Percentiles rank a stretch among this genome's conserved stretches.
Conservation (phyloP, 78 protist species). For the Guillardia theta region DNA sequence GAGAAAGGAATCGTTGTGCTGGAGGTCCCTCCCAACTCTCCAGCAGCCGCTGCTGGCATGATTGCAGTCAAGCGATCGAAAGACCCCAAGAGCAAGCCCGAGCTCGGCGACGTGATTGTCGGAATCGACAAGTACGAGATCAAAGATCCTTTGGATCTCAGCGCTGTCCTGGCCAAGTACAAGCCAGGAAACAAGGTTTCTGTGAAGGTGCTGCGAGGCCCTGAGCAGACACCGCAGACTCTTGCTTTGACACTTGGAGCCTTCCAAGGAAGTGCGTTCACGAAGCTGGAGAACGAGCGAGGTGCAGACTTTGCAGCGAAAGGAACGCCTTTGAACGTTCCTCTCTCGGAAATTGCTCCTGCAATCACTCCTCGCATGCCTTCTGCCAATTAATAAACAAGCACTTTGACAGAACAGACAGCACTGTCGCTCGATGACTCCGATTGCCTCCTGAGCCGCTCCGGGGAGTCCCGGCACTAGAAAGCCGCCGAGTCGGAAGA, state of each 20-base stretch:
- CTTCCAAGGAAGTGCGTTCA: background rate
- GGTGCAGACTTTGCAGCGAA: background rate
- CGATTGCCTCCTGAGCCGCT: no score
- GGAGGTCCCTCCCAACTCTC: background rate
- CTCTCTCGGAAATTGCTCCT: background rate
- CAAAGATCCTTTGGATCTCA: background rate
- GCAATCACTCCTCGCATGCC: background rate
- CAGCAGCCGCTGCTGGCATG: background rate
- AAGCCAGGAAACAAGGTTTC: background rate
- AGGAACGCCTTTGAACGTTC: background rate
- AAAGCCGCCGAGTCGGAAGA: no score
- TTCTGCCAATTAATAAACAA: background rate
- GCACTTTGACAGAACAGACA: no score
- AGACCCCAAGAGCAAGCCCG: background rate
- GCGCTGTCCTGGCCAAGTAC: background rate
- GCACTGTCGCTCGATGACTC: no score
- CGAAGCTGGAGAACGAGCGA: slow-evolving; percentile 27
- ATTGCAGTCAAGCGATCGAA: background rate
- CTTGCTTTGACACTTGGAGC: background rate
- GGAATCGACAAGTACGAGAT: background rate
- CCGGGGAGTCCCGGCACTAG: no score
- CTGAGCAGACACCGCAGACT: background rate
- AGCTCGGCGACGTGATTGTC: background rate
- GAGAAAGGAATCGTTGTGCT: background rate
- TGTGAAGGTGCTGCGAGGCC: background rate